Percentiles rank a stretch among this genome's conserved stretches.
Evolutionary conservation across 2,329 filamentous ascomycete species (phyloP).

Genomic region (Aspergillus piperis): DNA sequence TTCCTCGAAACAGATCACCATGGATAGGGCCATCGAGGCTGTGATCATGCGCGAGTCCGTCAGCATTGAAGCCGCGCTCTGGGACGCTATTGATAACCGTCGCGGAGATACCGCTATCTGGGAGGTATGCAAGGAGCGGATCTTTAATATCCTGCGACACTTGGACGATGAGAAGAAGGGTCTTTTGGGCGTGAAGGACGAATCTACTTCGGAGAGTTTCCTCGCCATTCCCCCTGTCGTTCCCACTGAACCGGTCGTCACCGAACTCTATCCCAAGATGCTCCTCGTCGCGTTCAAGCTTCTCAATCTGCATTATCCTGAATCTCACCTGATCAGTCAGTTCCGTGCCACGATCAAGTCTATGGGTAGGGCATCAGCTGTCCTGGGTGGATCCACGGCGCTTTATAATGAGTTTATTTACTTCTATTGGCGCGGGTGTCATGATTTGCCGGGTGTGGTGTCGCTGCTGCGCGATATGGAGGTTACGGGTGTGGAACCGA

Average conservation of each 20-base stretch:
- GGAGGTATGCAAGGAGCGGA: constrained; percentile 41
- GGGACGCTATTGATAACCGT: constrained; percentile 28
- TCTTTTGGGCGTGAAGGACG: neutral
- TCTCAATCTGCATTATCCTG: constrained; percentile 42
- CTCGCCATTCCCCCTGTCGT: constrained; percentile 37
- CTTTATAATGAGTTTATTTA: constrained; percentile 49
- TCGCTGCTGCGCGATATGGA: constrained; percentile 48
- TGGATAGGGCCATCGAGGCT: constrained; percentile 26
- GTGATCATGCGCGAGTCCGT: constrained; percentile 33
- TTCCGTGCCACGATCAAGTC: constrained; percentile 44
- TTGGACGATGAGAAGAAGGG: constrained; percentile 21
- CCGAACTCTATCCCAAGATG: constrained; percentile 43
- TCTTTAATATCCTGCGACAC: constrained; percentile 41
- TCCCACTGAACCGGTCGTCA: constrained; percentile 35
- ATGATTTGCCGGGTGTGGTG: constrained; percentile 43
- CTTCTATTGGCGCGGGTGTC: constrained; percentile 45
- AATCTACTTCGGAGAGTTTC: neutral
- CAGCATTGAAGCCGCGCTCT: constrained; percentile 36
- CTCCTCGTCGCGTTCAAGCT: constrained; percentile 45
- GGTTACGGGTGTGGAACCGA: constrained; percentile 41
- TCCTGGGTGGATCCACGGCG: constrained; percentile 44
- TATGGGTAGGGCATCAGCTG: constrained; percentile 43
- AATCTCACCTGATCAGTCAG: constrained; percentile 42
- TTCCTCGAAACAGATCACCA: constrained; percentile 18
- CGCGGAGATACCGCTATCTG: constrained; percentile 40